Evolutionary conservation across 2,329 filamentous ascomycete genomes (phyloP), one percentile per base, ranked within the genome.

Genomic region (Colletotrichum eremochloae): DNA sequence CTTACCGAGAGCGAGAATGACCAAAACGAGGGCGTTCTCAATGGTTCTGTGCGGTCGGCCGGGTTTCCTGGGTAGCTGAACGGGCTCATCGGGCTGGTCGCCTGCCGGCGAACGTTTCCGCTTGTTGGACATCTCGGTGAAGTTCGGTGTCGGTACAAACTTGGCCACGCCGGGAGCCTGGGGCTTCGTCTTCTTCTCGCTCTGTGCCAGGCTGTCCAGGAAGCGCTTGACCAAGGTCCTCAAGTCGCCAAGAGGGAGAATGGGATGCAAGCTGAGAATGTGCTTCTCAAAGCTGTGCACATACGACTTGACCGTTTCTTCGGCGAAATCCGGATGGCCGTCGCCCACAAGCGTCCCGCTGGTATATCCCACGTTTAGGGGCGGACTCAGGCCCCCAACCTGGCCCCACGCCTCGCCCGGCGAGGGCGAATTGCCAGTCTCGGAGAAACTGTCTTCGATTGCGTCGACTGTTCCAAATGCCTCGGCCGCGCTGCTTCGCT

Each of bases 1-100:
- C 78, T 94, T 95, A 24, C 96, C 96, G 7, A 99, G 84, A 0
- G 96, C 96, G 66, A 98, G 86, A 1, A 97, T 90, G 5, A 96
- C 86, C 2, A 98, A 86, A 1, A 98, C 89, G 50, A 98, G 87
- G 0, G 95, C 95, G 75, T 94, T 97, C 65, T 91, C 88, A 20
- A 96, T 90, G 9, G 92, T 94, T 64, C 92, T 86, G 75, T 87
- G 88, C 3, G 90, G 89, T 68, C 84, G 84, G 3, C 85, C 84
- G 8, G 83, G 81, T 75, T 86, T 87, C 44, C 74, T 64, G 2
- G 70, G 55, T 1, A 40, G 29, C 0, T 55, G 71, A 5, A 40
- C 50, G 4, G 67, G 50, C 8, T 70, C 71, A 15, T 65, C 58
- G 14, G 65, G 36, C 68, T 72, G 66, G 36, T 75, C 74, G 20